Evolutionary conservation across 2,329 filamentous ascomycete genomes (phyloP).

Genomic region (Plectosphaerella plurivora): DNA sequence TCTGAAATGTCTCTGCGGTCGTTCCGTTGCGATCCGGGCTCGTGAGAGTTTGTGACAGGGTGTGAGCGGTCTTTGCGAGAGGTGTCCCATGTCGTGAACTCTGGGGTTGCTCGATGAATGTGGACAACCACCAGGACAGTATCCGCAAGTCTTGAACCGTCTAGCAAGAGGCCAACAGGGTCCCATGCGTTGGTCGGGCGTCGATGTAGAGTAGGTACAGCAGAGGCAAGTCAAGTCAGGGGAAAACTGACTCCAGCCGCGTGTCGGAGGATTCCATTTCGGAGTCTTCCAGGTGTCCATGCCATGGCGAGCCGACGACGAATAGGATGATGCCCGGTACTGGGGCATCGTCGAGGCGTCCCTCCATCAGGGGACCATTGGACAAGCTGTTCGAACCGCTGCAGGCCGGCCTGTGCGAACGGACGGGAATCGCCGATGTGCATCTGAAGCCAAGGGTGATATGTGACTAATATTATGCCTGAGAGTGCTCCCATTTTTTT

Average conservation of each 20-base stretch:
- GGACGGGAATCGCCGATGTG: background rate
- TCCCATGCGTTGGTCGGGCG: too few species aligned
- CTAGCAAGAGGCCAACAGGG: too few species aligned
- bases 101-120: too few species aligned
- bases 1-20: slow-evolving; percentile 12
- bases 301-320: background rate
- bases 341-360: background rate
- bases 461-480: background rate
- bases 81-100: too few species aligned
- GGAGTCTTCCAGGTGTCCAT: background rate
- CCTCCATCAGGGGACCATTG: background rate
- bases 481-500: too few species aligned
- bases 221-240: too few species aligned
- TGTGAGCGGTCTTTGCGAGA: too few species aligned
- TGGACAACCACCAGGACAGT: too few species aligned
- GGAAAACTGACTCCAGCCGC: too few species aligned
- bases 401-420: background rate
- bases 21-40: background rate
- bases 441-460: background rate
- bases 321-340: background rate
- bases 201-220: too few species aligned
- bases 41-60: background rate
- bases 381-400: background rate
- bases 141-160: too few species aligned
- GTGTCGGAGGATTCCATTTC: too few species aligned